phyloP scores from a whole-genome alignment of 176 grass and related monocot species.

The Musa schizocarpa region DNA sequence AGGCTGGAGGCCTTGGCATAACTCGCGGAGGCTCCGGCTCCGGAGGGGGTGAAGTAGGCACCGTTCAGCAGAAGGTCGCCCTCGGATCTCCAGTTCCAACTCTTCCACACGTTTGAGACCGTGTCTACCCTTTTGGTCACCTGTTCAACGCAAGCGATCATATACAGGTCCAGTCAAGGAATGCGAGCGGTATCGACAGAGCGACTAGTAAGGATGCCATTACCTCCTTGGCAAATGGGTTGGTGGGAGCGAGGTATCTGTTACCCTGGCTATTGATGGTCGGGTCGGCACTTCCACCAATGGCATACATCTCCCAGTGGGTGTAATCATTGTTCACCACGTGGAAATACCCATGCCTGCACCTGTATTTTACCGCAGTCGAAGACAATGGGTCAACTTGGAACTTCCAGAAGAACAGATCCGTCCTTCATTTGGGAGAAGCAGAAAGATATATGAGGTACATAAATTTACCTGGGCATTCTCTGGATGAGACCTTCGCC shows the following conservation, averaged over 20 bases:
- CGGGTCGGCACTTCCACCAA: slow-evolving; percentile 3
- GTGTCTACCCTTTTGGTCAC: slow-evolving; percentile 9
- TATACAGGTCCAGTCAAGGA: no score
- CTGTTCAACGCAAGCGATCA: not conserved
- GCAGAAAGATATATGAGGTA: not conserved
- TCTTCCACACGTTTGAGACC: not conserved
- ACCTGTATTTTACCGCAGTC: not conserved
- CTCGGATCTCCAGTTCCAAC: slow-evolving; percentile 7
- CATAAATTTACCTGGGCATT: slow-evolving; percentile 14
- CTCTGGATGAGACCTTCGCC: slow-evolving; percentile 21
- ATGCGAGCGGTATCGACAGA: no score
- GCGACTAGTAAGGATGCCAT: no score
- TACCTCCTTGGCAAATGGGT: slow-evolving; percentile 15
- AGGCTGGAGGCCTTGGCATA: slow-evolving; percentile 13
- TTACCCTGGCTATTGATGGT: slow-evolving; percentile 11
- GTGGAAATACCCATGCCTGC: slow-evolving; percentile 9
- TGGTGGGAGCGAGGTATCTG: not conserved
- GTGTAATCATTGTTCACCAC: slow-evolving; percentile 12
- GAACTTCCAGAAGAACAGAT: no score
- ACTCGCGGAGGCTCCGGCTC: not conserved
- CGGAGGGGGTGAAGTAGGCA: slow-evolving; percentile 10
- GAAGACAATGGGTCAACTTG: not conserved
- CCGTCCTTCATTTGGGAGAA: not conserved
- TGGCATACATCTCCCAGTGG: slow-evolving; percentile 12
- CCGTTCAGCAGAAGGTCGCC: slow-evolving; percentile 4